These are phyloP conservation scores for Arbutus unedo DNA, from an alignment of 148 eudicot genomes.

Conservation along the genomic window DNA sequence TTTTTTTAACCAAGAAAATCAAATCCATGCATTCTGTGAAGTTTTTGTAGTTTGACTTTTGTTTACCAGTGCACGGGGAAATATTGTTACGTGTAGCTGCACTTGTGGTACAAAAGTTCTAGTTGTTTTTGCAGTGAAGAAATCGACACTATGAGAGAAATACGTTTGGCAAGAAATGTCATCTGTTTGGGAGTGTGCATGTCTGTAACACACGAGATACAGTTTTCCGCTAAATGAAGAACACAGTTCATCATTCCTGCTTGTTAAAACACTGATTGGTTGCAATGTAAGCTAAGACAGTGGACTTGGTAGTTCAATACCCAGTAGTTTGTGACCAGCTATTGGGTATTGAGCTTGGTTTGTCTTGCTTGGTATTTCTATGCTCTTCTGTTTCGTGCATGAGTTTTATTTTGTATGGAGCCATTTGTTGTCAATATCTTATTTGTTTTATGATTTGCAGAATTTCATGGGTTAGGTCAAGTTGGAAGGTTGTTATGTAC, in stretches of 20 bases:
- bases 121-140: not conserved
- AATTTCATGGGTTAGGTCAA: not conserved
- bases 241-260: not conserved
- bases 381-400: not conserved
- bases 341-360: not conserved
- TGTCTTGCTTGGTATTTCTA: not conserved
- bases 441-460: not conserved
- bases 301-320: not conserved
- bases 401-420: not conserved
- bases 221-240: not conserved
- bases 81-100: constrained; percentile 10
- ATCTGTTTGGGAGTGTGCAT: not conserved
- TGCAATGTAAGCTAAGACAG: not conserved
- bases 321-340: not conserved
- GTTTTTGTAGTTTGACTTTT: constrained; percentile 4
- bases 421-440: not conserved
- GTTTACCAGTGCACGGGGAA: not conserved
- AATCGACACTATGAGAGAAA: not conserved
- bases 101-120: not conserved
- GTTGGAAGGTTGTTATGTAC: not conserved
- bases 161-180: not conserved
- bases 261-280: not conserved
- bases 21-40: not conserved
- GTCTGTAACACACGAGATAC: not conserved
- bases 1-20: not conserved